Evolutionary conservation across 2,329 filamentous ascomycete genomes (phyloP).

Genomic region (Alternaria postmessia): DNA sequence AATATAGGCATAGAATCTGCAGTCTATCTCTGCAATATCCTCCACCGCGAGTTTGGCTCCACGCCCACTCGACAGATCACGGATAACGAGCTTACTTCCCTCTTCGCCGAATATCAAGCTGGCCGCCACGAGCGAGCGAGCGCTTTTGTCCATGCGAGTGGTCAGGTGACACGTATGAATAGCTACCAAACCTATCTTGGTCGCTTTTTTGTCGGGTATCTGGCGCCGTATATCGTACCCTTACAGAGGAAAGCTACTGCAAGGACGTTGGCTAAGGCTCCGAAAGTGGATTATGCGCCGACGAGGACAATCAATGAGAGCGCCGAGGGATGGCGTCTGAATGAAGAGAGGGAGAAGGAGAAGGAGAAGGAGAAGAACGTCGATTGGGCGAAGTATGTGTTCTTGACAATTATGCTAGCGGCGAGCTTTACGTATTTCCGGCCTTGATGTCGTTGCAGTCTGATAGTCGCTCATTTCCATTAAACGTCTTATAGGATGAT

Average conservation of each 20-base stretch:
- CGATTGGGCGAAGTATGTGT: neutral
- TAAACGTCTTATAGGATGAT: neutral
- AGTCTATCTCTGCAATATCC: slow-evolving; percentile 26
- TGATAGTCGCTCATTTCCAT: neutral
- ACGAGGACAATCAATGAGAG: slow-evolving; percentile 24
- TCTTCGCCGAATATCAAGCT: slow-evolving; percentile 24
- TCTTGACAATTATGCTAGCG: neutral
- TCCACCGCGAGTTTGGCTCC: slow-evolving; percentile 19
- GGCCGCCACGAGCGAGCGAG: slow-evolving; percentile 19
- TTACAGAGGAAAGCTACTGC: slow-evolving; percentile 7
- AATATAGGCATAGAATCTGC: slow-evolving; percentile 33
- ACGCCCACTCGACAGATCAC: slow-evolving; percentile 14
- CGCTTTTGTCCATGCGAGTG: slow-evolving; percentile 15
- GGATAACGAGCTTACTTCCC: slow-evolving; percentile 10
- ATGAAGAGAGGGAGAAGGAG: neutral
- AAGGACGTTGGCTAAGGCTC: slow-evolving; percentile 7
- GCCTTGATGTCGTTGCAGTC: neutral
- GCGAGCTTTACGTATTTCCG: slow-evolving; percentile 15
- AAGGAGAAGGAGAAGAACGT: neutral
- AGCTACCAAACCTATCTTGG: slow-evolving; percentile 19
- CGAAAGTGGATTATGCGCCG: slow-evolving; percentile 25
- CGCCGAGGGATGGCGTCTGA: slow-evolving; percentile 16
- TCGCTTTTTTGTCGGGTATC: slow-evolving; percentile 11
- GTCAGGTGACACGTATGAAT: slow-evolving; percentile 18
- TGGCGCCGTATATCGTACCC: slow-evolving; percentile 4